Percentiles rank a stretch among this genome's conserved stretches.
Conservation (phyloP, 208 protist genomes). For the Blastocrithidia nonstop region DNA sequence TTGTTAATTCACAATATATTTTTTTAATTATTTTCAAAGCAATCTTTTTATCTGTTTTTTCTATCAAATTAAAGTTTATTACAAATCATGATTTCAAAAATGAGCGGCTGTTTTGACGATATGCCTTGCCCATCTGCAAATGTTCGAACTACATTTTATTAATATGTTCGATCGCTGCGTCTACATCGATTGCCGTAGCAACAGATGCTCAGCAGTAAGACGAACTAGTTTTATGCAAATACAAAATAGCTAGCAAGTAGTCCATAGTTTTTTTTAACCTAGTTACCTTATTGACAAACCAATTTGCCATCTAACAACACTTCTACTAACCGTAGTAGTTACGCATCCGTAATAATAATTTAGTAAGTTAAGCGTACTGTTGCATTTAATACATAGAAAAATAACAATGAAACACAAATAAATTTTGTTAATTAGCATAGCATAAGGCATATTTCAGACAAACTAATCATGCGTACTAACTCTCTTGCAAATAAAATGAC, state of each 20-base stretch:
- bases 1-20: no score
- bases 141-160: background rate
- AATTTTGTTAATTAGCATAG: no score
- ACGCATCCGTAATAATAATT: no score
- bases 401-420: no score
- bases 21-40: conserved; percentile 1
- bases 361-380: no score
- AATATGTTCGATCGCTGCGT: background rate
- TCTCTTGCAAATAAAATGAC: no score
- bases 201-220: no score
- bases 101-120: background rate
- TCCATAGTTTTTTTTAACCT: background rate
- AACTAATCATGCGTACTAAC: no score
- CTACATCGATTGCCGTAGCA: background rate
- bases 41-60: background rate
- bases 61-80: conserved; percentile 1
- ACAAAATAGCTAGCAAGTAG: background rate
- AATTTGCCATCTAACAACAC: background rate
- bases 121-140: background rate
- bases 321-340: no score
- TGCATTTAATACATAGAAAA: no score
- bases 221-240: background rate
- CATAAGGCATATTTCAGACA: no score
- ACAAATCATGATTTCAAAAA: no score
- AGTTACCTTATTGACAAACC: background rate